These are phyloP conservation scores for Salix brachista DNA, from an alignment of 345 rosid genomes.

Conservation along the genomic window DNA sequence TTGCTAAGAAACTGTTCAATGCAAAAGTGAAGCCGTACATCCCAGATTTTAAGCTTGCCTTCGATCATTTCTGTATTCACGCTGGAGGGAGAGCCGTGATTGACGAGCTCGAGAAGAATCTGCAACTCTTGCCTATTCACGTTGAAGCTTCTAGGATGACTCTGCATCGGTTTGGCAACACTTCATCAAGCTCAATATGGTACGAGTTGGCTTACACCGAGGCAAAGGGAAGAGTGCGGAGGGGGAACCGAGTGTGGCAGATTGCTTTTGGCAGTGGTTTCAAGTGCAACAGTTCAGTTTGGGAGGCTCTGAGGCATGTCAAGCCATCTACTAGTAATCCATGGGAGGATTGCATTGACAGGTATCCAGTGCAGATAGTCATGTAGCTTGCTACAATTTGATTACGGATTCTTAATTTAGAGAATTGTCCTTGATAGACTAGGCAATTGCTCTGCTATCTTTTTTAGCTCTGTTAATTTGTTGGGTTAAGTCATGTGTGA, in stretches of 20 bases:
- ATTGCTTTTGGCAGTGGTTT: conserved; percentile 90
- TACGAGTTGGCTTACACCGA: conserved; percentile 81
- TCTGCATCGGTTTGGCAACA: conserved; percentile 82
- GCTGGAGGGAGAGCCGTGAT: conserved; percentile 92
- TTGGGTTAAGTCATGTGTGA: conserved; percentile 11
- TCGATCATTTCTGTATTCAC: conserved; percentile 85
- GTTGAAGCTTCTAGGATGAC: conserved; percentile 91
- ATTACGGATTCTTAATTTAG: conserved; percentile 7
- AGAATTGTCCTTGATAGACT: conserved; percentile 7
- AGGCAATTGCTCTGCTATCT: conserved; percentile 4
- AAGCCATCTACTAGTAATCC: conserved; percentile 24
- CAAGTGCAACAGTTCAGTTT: conserved; percentile 69
- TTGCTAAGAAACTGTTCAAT: conserved; percentile 56
- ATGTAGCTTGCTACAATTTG: conserved; percentile 22
- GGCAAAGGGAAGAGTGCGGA: conserved; percentile 73
- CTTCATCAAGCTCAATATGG: conserved; percentile 91
- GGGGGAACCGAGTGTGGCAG: conserved; percentile 86
- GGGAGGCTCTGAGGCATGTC: conserved; percentile 20
- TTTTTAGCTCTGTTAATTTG: background rate
- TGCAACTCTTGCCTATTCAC: conserved; percentile 64
- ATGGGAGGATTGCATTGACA: conserved; percentile 29
- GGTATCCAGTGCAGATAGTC: conserved; percentile 52
- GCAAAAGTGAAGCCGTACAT: conserved; percentile 73
- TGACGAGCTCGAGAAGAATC: conserved; percentile 91
- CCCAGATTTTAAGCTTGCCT: conserved; percentile 92